phyloP scores from a whole-genome alignment of 257 asterid species.

The Lycium ferocissimum region DNA sequence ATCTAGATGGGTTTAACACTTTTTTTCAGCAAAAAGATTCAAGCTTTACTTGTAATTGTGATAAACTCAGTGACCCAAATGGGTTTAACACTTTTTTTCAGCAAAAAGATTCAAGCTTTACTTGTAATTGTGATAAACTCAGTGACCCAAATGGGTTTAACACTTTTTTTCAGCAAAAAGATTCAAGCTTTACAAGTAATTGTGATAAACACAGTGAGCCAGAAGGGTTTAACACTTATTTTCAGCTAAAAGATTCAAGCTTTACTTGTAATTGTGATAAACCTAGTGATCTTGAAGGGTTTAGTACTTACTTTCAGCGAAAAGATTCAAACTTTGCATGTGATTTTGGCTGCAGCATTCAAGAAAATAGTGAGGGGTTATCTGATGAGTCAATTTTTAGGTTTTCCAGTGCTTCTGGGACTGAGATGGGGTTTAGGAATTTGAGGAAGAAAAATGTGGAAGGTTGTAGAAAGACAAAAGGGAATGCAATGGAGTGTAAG shows the following conservation, averaged over 20 bases:
- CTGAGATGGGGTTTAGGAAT: conserved; percentile 39
- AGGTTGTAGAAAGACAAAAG: conserved; percentile 37
- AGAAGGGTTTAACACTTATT: neutral
- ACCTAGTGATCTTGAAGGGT: neutral
- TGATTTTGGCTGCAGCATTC: conserved; percentile 28
- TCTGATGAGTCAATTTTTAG: conserved; percentile 54
- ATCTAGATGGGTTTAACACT: neutral
- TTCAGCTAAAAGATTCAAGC: conserved; percentile 31
- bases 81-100: conserved; percentile 3
- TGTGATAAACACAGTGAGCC: conserved; percentile 24
- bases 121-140: conserved; percentile 22
- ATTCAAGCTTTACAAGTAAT: neutral
- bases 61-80: conserved; percentile 9
- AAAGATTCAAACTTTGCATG: conserved; percentile 40
- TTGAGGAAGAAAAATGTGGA: conserved; percentile 44
- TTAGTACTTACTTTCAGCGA: conserved; percentile 9
- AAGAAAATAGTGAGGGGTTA: conserved; percentile 33
- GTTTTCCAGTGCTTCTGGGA: conserved; percentile 56
- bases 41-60: conserved; percentile 18
- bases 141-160: neutral
- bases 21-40: conserved; percentile 34
- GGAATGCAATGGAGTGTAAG: conserved; percentile 40
- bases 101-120: conserved; percentile 33
- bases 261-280: conserved; percentile 12
- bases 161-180: conserved; percentile 34